These are phyloP conservation scores for Coelastrella sp. DNA, from an alignment of 139 green algal species.

Conservation along the genomic window DNA sequence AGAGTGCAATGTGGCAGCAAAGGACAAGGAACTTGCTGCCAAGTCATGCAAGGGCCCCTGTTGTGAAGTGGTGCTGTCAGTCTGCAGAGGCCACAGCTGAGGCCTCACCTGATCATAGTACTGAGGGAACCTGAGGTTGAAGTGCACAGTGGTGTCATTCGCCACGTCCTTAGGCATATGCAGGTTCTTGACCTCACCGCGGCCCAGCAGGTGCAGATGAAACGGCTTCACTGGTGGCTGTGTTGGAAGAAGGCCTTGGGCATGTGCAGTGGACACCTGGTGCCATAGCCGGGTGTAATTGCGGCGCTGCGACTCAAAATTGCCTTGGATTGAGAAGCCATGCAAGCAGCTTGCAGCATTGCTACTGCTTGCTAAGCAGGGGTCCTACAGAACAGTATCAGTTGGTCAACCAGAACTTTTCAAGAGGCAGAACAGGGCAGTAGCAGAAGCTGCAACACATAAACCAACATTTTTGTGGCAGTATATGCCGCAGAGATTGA, in stretches of 20 bases:
- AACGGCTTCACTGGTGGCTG: background rate
- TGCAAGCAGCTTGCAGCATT: slow-evolving; percentile 30
- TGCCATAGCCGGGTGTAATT: slow-evolving; percentile 47
- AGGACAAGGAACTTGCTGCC: too few species aligned
- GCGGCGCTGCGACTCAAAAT: slow-evolving; percentile 44
- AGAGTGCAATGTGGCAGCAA: too few species aligned
- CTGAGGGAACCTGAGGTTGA: slow-evolving; percentile 32
- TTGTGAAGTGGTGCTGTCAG: too few species aligned
- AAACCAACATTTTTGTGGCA: background rate
- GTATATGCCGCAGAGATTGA: background rate
- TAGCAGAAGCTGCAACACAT: background rate
- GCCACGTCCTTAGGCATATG: background rate
- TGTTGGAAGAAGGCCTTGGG: background rate
- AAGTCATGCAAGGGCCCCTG: too few species aligned
- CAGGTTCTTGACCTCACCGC: slow-evolving; percentile 16
- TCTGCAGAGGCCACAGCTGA: background rate
- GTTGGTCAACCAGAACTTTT: background rate
- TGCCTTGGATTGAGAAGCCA: slow-evolving; percentile 52
- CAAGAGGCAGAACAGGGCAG: background rate
- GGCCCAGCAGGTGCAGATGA: slow-evolving; percentile 47
- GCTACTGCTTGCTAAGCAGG: background rate
- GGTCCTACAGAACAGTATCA: background rate
- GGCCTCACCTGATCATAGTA: slow-evolving; percentile 46
- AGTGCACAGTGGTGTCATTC: slow-evolving; percentile 28
- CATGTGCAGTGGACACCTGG: slow-evolving; percentile 6